Evolutionary conservation across 129 eudicot genomes (phyloP).

Genomic region (Flaveria bidentis): DNA sequence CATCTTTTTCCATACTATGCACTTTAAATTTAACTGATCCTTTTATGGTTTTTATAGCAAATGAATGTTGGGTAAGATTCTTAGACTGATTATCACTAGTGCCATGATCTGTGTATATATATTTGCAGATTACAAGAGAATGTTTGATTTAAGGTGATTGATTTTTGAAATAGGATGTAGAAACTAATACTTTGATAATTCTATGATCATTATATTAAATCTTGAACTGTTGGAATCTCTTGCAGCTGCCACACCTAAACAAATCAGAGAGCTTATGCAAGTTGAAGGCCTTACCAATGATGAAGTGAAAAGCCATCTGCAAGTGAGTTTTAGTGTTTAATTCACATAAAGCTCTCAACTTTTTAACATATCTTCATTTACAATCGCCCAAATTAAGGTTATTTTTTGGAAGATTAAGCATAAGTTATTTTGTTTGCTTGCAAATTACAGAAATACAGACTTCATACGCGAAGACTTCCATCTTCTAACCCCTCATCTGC

Average conservation of each 20-base stretch:
- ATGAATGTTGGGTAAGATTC: slow-evolving; percentile 1
- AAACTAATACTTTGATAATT: slow-evolving; percentile 18
- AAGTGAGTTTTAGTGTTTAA: slow-evolving; percentile 45
- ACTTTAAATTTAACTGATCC: background rate
- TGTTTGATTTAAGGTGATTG: slow-evolving; percentile 1
- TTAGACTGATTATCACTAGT: slow-evolving; percentile 1
- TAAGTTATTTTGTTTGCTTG: slow-evolving; percentile 7
- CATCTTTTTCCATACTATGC: background rate
- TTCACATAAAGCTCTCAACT: slow-evolving; percentile 20
- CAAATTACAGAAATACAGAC: slow-evolving; percentile 77
- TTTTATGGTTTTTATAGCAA: background rate
- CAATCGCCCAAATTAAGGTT: slow-evolving; percentile 3
- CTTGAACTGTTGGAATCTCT: slow-evolving; percentile 6
- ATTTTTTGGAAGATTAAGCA: background rate
- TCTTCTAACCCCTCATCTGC: slow-evolving; percentile 34
- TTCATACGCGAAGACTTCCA: slow-evolving; percentile 68
- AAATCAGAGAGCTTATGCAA: slow-evolving; percentile 90
- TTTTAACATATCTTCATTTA: background rate
- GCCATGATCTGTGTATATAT: background rate
- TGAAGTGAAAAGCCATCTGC: slow-evolving; percentile 98
- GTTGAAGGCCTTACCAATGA: slow-evolving; percentile 94
- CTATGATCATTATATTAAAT: background rate
- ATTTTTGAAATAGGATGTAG: background rate
- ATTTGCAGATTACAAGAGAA: background rate
- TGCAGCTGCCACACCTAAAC: slow-evolving; percentile 97